Percentiles rank a stretch among this genome's conserved stretches.
Conservation (phyloP, 768 basidiomycete species). For the Bullera alba region DNA sequence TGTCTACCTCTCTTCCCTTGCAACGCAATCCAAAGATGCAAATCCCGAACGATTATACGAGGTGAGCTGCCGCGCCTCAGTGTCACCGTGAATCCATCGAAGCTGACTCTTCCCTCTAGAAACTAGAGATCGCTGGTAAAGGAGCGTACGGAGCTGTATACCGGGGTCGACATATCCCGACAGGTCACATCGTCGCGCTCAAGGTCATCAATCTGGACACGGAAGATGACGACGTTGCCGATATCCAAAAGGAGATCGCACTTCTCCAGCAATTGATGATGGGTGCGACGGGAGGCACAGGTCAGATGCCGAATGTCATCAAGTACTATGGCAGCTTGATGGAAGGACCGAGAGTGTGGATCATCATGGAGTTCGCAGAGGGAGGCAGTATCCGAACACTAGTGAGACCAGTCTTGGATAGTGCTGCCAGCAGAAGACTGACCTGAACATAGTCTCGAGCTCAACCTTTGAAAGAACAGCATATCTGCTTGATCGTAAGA, state of each 20-base stretch:
- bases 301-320: conserved; percentile 74
- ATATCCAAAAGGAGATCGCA: conserved; percentile 93
- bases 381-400: conserved; percentile 89
- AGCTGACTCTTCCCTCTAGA: conserved; percentile 44
- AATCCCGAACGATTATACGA: conserved; percentile 33
- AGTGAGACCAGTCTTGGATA: conserved; percentile 36
- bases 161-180: conserved; percentile 74
- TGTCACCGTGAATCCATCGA: neutral
- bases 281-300: conserved; percentile 12
- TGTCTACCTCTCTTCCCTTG: conserved; percentile 28
- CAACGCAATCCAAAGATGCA: conserved; percentile 33
- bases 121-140: conserved; percentile 87
- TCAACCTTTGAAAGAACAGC: conserved; percentile 74
- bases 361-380: conserved; percentile 95
- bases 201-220: conserved; percentile 99
- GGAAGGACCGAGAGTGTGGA: conserved; percentile 95
- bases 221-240: conserved; percentile 88
- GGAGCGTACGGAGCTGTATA: conserved; percentile 95
- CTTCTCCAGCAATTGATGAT: conserved; percentile 70
- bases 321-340: conserved; percentile 97
- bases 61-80: conserved; percentile 10
- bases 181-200: conserved; percentile 84
- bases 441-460: conserved; percentile 62
- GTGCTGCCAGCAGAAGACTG: neutral
- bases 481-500: conserved; percentile 75